Evolutionary conservation across 2,329 filamentous ascomycete genomes (phyloP).

Genomic region (Zarea fungicola): DNA sequence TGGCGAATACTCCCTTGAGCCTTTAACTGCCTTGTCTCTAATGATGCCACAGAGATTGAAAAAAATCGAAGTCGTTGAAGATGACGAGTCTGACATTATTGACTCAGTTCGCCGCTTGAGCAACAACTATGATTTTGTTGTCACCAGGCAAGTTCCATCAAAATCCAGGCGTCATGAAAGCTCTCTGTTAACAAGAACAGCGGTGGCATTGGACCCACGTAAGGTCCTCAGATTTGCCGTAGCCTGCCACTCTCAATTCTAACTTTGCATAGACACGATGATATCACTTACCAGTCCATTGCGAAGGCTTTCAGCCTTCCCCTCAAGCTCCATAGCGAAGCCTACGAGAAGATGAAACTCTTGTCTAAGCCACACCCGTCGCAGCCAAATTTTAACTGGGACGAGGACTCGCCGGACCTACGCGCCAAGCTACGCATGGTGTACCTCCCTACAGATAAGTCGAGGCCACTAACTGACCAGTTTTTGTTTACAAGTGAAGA

Average conservation of each 20-base stretch:
- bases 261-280: conserved; percentile 68
- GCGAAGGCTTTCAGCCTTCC: conserved; percentile 79
- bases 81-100: conserved; percentile 85
- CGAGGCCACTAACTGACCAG: conserved; percentile 61
- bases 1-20: background rate
- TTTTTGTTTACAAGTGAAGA: conserved; percentile 74
- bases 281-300: conserved; percentile 94
- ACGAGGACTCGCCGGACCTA: conserved; percentile 66
- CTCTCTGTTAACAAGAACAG: conserved; percentile 31
- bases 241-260: conserved; percentile 4
- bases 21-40: background rate
- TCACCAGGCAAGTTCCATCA: conserved; percentile 57
- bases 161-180: background rate
- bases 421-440: conserved; percentile 89
- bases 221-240: conserved; percentile 29
- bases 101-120: conserved; percentile 87
- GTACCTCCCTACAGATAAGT: conserved; percentile 70
- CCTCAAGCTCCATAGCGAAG: conserved; percentile 69
- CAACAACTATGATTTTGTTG: conserved; percentile 83
- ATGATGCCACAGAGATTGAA: conserved; percentile 57
- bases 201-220: conserved; percentile 94
- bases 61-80: conserved; percentile 85
- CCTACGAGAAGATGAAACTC: conserved; percentile 76
- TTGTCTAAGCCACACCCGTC: conserved; percentile 69
- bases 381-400: conserved; percentile 77